These are phyloP conservation scores for Parsonsia alboflavescens DNA, from an alignment of 257 asterid genomes.

Conservation along the genomic window DNA sequence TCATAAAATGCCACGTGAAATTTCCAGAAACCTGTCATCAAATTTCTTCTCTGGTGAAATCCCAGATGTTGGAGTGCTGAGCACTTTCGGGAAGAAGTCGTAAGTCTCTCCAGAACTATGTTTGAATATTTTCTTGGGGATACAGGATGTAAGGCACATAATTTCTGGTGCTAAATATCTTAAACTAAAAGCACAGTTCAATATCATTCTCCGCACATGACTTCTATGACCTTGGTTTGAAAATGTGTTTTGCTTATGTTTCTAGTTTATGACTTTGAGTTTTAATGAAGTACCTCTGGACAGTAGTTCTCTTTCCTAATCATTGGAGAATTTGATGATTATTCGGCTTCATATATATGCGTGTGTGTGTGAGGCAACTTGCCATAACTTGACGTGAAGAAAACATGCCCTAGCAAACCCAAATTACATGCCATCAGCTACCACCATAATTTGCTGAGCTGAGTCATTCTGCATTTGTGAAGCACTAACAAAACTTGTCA, in stretches of 20 bases:
- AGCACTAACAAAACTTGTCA: neutral
- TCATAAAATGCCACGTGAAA: neutral
- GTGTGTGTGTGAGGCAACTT: neutral
- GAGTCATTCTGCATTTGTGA: neutral
- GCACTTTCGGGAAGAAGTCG: constrained; percentile 76
- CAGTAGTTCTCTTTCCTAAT: too few relatives aligned
- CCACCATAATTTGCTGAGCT: neutral
- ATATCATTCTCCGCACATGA: neutral
- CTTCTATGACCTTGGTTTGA: neutral
- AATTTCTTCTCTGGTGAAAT: constrained; percentile 95
- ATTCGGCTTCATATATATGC: too few relatives aligned
- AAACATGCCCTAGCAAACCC: neutral
- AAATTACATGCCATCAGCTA: too few relatives aligned
- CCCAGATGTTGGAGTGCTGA: constrained; percentile 83
- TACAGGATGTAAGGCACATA: neutral
- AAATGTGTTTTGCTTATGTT: too few relatives aligned
- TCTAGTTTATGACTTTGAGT: too few relatives aligned
- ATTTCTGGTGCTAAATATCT: too few relatives aligned
- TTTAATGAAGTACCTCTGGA: neutral
- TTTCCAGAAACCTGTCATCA: constrained; percentile 72
- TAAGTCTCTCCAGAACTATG: constrained; percentile 34
- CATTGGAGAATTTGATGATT: neutral
- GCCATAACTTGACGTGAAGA: neutral
- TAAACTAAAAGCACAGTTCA: neutral
- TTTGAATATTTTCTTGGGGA: neutral